Conservation (phyloP, 176 grass and related monocot genomes). For the Panicum miliaceum region DNA sequence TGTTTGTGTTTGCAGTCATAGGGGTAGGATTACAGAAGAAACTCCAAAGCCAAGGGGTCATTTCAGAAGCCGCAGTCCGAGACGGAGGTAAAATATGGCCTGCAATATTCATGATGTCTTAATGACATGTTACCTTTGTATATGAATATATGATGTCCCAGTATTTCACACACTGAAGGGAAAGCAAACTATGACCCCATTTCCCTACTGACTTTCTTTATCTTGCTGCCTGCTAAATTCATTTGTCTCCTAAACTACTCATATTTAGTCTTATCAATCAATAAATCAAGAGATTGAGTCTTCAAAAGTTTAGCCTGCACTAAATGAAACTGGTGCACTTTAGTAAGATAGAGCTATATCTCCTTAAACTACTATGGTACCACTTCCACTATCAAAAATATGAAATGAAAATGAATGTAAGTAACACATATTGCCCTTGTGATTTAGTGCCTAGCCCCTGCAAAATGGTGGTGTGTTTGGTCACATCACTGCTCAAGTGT, state of each 20-base stretch:
- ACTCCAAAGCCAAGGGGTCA: slow-evolving; percentile 50
- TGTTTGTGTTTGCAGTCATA: slow-evolving; percentile 49
- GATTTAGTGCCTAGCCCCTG: neutral
- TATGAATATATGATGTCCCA: neutral
- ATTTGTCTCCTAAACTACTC: neutral
- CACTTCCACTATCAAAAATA: neutral
- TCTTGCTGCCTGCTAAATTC: slow-evolving; percentile 10
- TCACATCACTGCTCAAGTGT: neutral
- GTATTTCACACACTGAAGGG: neutral
- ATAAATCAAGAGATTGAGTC: neutral
- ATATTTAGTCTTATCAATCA: neutral
- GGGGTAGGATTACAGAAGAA: slow-evolving; percentile 75
- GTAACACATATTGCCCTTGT: neutral
- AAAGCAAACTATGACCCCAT: slow-evolving; percentile 6
- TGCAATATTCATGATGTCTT: neutral
- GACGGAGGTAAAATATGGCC: slow-evolving; percentile 47
- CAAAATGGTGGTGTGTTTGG: slow-evolving; percentile 12
- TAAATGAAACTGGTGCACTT: slow-evolving; percentile 2
- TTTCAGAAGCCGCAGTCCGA: slow-evolving; percentile 73
- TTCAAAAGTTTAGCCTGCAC: neutral
- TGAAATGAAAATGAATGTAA: neutral
- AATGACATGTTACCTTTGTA: neutral
- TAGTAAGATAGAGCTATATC: neutral
- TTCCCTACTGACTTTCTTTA: neutral
- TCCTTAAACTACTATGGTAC: neutral